Conservation (phyloP, 2,329 filamentous ascomycete genomes). For the Penicillium sp. region DNA sequence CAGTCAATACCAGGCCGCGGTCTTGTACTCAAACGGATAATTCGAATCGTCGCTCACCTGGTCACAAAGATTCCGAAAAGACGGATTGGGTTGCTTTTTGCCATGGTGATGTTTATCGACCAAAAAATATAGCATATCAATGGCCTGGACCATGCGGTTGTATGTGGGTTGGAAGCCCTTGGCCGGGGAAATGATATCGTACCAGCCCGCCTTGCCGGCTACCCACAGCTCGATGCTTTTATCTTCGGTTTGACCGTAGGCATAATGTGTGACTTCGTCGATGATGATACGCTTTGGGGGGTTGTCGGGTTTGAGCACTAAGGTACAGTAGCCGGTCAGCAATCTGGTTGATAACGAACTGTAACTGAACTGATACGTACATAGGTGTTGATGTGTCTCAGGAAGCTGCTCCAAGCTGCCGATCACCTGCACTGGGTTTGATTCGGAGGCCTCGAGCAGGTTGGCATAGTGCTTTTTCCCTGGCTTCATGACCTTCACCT, state of each 20-base stretch:
- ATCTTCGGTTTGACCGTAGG: slow-evolving; percentile 56
- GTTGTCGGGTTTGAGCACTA: slow-evolving; percentile 43
- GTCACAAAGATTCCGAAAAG: slow-evolving; percentile 42
- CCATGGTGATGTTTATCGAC: slow-evolving; percentile 57
- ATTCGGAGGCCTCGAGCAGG: slow-evolving; percentile 57
- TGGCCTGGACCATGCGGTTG: slow-evolving; percentile 59
- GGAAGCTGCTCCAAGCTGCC: slow-evolving; percentile 53
- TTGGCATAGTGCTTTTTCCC: slow-evolving; percentile 55
- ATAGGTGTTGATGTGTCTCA: slow-evolving; percentile 45
- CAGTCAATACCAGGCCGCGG: not conserved
- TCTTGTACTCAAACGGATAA: not conserved
- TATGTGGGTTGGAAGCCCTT: slow-evolving; percentile 56
- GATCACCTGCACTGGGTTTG: slow-evolving; percentile 57
- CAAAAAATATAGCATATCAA: slow-evolving; percentile 62
- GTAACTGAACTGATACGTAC: slow-evolving; percentile 32
- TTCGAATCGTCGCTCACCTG: slow-evolving; percentile 32
- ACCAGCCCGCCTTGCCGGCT: slow-evolving; percentile 64
- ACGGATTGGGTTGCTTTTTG: slow-evolving; percentile 37
- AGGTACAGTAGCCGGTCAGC: slow-evolving; percentile 7
- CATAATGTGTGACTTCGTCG: slow-evolving; percentile 52
- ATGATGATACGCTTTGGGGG: slow-evolving; percentile 48
- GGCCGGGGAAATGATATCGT: slow-evolving; percentile 54
- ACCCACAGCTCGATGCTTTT: slow-evolving; percentile 63
- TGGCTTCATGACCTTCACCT: slow-evolving; percentile 55
- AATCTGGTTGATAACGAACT: slow-evolving; percentile 10